These are phyloP conservation scores for Marchantia paleacea DNA, from an alignment of 225 moss, liverwort and hornwort genomes.

Conservation along the genomic window DNA sequence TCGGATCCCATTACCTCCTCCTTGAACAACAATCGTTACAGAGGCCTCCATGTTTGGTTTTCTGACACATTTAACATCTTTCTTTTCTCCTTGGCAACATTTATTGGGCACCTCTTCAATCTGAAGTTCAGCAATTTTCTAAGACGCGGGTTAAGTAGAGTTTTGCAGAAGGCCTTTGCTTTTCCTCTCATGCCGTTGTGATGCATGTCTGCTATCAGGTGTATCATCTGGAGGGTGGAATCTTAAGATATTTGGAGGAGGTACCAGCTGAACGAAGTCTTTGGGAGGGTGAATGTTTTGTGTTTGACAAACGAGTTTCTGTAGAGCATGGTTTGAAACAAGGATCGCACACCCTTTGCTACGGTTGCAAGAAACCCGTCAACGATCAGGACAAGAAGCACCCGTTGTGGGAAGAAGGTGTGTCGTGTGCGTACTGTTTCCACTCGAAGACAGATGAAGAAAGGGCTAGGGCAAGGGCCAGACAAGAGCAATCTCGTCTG, in stretches of 20 bases:
- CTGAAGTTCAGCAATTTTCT: too few species aligned
- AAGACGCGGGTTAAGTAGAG: too few species aligned
- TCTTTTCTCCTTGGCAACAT: too few species aligned
- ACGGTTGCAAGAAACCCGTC: slow-evolving; percentile 95
- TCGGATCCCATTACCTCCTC: too few species aligned
- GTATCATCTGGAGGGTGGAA: slow-evolving; percentile 89
- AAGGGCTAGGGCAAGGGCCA: slow-evolving; percentile 76
- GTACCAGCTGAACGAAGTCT: slow-evolving; percentile 65
- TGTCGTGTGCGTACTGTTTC: slow-evolving; percentile 79
- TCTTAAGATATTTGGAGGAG: slow-evolving; percentile 78
- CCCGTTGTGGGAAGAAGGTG: slow-evolving; percentile 78
- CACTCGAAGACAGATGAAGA: slow-evolving; percentile 62
- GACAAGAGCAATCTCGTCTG: slow-evolving; percentile 63
- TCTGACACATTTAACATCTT: too few species aligned
- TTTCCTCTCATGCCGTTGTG: too few species aligned
- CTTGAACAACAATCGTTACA: too few species aligned
- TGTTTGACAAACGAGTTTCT: slow-evolving; percentile 90
- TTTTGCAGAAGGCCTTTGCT: too few species aligned
- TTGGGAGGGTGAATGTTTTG: slow-evolving; percentile 98
- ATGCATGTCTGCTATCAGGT: slow-evolving; percentile 46
- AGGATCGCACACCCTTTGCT: slow-evolving; percentile 66
- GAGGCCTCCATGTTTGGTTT: too few species aligned
- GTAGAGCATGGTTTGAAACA: slow-evolving; percentile 78
- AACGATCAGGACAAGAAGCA: slow-evolving; percentile 63
- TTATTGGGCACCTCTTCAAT: too few species aligned